Conservation (phyloP, 2,329 filamentous ascomycete genomes). For the Xylaria polymorpha region DNA sequence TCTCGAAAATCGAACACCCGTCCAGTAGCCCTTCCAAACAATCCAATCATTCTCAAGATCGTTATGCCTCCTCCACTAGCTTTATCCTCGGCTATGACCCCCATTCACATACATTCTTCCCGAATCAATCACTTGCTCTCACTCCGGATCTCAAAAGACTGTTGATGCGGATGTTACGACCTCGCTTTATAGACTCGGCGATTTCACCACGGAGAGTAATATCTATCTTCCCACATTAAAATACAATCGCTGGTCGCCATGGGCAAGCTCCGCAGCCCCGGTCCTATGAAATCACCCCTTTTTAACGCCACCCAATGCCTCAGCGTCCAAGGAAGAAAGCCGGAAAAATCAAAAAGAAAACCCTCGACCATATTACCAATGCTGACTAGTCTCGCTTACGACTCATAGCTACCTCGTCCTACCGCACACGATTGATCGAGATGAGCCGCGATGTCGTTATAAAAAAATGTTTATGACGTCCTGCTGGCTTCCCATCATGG, state of each 20-base stretch:
- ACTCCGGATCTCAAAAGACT: slow-evolving; percentile 4
- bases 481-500: neutral
- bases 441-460: slow-evolving; percentile 18
- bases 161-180: slow-evolving; percentile 13
- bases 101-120: neutral
- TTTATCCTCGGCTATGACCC: slow-evolving; percentile 3
- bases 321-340: slow-evolving; percentile 27
- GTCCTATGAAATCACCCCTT: slow-evolving; percentile 33
- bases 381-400: slow-evolving; percentile 17
- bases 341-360: slow-evolving; percentile 14
- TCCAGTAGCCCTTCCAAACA: neutral
- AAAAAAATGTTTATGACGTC: slow-evolving; percentile 15
- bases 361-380: slow-evolving; percentile 26
- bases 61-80: neutral
- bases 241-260: slow-evolving; percentile 34
- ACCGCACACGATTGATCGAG: slow-evolving; percentile 13
- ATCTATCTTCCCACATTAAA: slow-evolving; percentile 39
- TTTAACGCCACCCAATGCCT: slow-evolving; percentile 41
- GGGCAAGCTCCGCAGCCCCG: slow-evolving; percentile 30
- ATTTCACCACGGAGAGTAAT: slow-evolving; percentile 25
- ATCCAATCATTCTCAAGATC: slow-evolving; percentile 8
- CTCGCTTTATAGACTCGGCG: slow-evolving; percentile 25
- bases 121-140: neutral
- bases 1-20: neutral
- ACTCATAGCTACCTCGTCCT: slow-evolving; percentile 15